A percentile compares a stretch with the other conserved stretches of the same genome.
phyloP scores from a whole-genome alignment of 176 grass and related monocot genomes.

The Triticum urartu region DNA sequence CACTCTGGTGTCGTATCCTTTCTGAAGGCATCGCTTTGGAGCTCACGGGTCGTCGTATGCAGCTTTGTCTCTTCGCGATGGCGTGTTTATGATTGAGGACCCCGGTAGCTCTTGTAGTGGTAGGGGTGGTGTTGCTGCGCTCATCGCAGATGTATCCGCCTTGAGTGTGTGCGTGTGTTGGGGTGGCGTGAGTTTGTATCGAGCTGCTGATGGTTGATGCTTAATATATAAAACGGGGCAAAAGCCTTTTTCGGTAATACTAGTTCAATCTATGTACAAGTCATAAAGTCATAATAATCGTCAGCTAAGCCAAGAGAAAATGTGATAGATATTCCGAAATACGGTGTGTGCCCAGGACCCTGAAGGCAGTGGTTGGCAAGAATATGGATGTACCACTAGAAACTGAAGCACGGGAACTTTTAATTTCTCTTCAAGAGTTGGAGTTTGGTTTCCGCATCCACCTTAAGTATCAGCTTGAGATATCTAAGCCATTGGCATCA shows the following conservation, averaged over 20 bases:
- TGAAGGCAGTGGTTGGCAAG: neutral
- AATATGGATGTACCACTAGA: conserved; percentile 31
- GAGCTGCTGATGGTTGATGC: no score
- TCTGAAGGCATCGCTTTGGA: no score
- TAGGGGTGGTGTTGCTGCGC: no score
- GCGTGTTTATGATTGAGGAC: no score
- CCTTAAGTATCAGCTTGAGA: neutral
- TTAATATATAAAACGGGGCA: no score
- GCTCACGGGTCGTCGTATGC: no score
- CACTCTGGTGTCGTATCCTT: no score
- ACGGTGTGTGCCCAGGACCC: neutral
- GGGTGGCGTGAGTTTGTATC: no score
- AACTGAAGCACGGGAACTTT: conserved; percentile 26
- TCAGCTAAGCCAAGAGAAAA: conserved; percentile 2
- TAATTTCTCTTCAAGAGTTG: conserved; percentile 1
- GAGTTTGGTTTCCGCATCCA: conserved; percentile 21
- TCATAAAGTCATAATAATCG: neutral
- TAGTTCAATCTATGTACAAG: neutral
- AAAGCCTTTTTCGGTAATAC: neutral
- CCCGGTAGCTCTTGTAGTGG: no score
- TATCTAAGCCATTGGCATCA: conserved; percentile 26
- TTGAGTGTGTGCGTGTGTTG: no score
- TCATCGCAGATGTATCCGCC: no score
- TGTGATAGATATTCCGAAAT: neutral
- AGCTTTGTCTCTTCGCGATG: no score